A percentile compares a stretch with the other conserved stretches of the same genome.
Evolutionary conservation across 768 basidiomycete genomes (phyloP).

Genomic region (Tylopilus sp.): DNA sequence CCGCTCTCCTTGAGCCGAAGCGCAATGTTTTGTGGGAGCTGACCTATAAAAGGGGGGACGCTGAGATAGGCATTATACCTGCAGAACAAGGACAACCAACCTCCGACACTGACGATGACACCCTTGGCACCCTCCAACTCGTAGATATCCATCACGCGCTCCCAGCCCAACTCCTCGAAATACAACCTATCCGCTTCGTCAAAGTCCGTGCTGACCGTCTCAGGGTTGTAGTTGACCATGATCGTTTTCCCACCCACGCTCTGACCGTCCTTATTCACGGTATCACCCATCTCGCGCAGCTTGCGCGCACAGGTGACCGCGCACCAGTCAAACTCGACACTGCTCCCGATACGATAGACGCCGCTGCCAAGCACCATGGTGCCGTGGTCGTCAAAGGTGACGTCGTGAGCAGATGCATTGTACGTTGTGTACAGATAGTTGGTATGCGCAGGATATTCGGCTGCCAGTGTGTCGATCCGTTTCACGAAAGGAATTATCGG

Average conservation of each 20-base stretch:
- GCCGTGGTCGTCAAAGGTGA: slow-evolving; percentile 92
- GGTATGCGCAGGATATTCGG: slow-evolving; percentile 97
- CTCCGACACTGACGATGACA: slow-evolving; percentile 95
- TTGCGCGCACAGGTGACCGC: slow-evolving; percentile 97
- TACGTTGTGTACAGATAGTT: slow-evolving; percentile 99
- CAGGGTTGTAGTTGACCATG: slow-evolving; percentile 99
- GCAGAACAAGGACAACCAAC: slow-evolving; percentile 40
- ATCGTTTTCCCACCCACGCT: slow-evolving; percentile 67
- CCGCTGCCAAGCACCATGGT: slow-evolving; percentile 99
- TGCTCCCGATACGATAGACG: slow-evolving; percentile 97
- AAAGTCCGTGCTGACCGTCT: slow-evolving; percentile 98
- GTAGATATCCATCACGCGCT: slow-evolving; percentile 99
- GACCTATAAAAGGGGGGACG: slow-evolving; percentile 49
- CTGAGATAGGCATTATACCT: not conserved
- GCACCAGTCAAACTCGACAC: slow-evolving; percentile 99
- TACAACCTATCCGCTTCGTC: slow-evolving; percentile 99
- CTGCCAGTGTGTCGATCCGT: slow-evolving; percentile 97
- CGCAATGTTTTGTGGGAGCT: slow-evolving; percentile 98
- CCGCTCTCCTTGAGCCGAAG: slow-evolving; percentile 87
- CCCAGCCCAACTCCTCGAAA: slow-evolving; percentile 97
- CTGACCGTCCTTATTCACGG: slow-evolving; percentile 14
- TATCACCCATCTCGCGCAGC: slow-evolving; percentile 77
- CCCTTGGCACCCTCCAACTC: slow-evolving; percentile 92
- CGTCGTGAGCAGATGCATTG: slow-evolving; percentile 94
- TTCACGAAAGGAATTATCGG: slow-evolving; percentile 94